These are phyloP conservation scores for Penicillium sp. DNA, from an alignment of 2,329 filamentous ascomycete species.

Conservation along the genomic window DNA sequence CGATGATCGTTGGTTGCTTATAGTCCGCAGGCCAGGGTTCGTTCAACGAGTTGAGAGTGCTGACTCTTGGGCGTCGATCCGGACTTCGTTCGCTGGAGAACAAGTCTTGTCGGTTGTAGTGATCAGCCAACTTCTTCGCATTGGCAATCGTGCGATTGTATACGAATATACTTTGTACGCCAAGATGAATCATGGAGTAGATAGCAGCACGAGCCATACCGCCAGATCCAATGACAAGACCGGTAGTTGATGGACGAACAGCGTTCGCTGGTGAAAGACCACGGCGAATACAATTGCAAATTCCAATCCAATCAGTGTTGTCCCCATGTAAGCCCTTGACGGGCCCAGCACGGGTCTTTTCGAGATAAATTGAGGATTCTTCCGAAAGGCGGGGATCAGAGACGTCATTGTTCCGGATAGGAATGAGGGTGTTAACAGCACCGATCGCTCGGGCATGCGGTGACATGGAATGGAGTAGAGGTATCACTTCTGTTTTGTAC, in stretches of 20 bases:
- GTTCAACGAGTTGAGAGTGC: constrained; percentile 29
- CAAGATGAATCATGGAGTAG: constrained; percentile 43
- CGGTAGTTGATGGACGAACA: constrained; percentile 57
- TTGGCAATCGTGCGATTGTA: constrained; percentile 41
- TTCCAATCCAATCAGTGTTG: constrained; percentile 81
- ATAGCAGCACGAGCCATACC: constrained; percentile 46
- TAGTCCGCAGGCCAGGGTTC: constrained; percentile 36
- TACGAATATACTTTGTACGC: constrained; percentile 41
- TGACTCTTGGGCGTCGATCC: constrained; percentile 27
- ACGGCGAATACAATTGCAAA: constrained; percentile 70
- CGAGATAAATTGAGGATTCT: constrained; percentile 56
- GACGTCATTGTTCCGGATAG: constrained; percentile 61
- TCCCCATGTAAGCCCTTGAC: constrained; percentile 73
- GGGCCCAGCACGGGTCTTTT: constrained; percentile 65
- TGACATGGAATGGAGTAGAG: constrained; percentile 66
- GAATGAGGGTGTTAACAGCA: constrained; percentile 74
- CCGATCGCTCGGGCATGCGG: constrained; percentile 73
- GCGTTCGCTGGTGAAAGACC: constrained; percentile 73
- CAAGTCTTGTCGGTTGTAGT: constrained; percentile 39
- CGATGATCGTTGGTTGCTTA: constrained; percentile 42
- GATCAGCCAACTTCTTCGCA: constrained; percentile 37
- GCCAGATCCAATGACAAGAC: constrained; percentile 65
- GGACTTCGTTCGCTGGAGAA: constrained; percentile 18
- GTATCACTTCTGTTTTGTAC: constrained; percentile 72
- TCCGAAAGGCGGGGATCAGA: constrained; percentile 57